Percentiles rank a stretch among this genome's conserved stretches.
Conservation (phyloP, 1,284 basidiomycete genomes). For the Apiotrichum sp. region DNA sequence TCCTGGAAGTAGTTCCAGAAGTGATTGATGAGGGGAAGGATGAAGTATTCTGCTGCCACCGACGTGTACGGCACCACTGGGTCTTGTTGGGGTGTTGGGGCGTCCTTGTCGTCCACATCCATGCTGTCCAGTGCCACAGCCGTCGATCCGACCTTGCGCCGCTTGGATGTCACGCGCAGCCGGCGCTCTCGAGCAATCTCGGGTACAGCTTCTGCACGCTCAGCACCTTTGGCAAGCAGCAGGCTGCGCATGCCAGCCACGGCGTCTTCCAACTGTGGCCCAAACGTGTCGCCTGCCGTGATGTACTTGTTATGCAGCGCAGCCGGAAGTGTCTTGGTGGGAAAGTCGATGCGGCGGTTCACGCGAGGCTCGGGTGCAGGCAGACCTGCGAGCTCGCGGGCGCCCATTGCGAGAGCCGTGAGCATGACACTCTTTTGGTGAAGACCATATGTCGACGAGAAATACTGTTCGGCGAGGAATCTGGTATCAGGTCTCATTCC, state of each 20-base stretch:
- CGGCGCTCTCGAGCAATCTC: slow-evolving; percentile 64
- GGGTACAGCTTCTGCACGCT: slow-evolving; percentile 48
- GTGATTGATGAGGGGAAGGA: slow-evolving; percentile 78
- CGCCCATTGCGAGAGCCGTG: slow-evolving; percentile 75
- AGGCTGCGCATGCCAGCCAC: slow-evolving; percentile 30
- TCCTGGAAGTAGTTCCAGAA: slow-evolving; percentile 87
- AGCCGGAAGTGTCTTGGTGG: slow-evolving; percentile 69
- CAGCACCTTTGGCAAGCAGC: slow-evolving; percentile 34
- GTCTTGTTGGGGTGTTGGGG: neutral
- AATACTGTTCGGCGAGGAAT: slow-evolving; percentile 83
- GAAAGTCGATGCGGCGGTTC: slow-evolving; percentile 53
- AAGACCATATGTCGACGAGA: slow-evolving; percentile 81
- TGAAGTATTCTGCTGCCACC: slow-evolving; percentile 75
- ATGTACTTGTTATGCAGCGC: slow-evolving; percentile 64
- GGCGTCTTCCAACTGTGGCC: slow-evolving; percentile 32
- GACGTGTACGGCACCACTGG: slow-evolving; percentile 55
- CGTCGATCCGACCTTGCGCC: slow-evolving; percentile 25
- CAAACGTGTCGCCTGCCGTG: slow-evolving; percentile 24
- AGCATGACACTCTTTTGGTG: slow-evolving; percentile 78
- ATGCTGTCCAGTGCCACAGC: slow-evolving; percentile 13
- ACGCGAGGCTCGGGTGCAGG: slow-evolving; percentile 47
- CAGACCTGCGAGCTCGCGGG: slow-evolving; percentile 73
- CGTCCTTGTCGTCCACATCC: neutral
- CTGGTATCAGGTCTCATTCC: slow-evolving; percentile 48
- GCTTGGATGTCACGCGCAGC: slow-evolving; percentile 57